These are phyloP conservation scores for Helminthosporium solani DNA, from an alignment of 2,329 filamentous ascomycete species.

Conservation along the genomic window DNA sequence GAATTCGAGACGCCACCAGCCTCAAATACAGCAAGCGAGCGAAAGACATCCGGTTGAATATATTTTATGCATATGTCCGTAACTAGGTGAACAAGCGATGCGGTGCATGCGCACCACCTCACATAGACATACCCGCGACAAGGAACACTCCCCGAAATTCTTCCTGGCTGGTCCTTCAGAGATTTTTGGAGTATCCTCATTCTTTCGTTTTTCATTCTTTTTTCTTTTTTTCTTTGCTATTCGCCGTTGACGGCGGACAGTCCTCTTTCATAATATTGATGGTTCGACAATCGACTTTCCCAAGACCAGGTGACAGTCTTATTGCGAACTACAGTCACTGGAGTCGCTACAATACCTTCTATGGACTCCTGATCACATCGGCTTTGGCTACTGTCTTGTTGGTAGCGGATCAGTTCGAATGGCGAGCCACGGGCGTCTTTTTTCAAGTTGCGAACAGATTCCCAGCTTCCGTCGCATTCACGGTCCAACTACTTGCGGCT, in stretches of 20 bases:
- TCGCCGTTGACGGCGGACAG: slow-evolving; percentile 16
- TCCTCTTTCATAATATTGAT: slow-evolving; percentile 13
- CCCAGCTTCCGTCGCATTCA: slow-evolving; percentile 25
- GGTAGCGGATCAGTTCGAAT: slow-evolving; percentile 20
- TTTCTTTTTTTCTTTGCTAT: slow-evolving; percentile 7
- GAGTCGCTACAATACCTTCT: slow-evolving; percentile 29
- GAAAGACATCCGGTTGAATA: not conserved
- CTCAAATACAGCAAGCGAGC: not conserved
- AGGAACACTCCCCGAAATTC: not conserved
- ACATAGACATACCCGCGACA: not conserved
- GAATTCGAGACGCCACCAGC: slow-evolving; percentile 2
- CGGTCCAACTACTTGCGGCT: slow-evolving; percentile 27
- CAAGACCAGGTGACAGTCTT: slow-evolving; percentile 14
- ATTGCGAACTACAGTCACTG: slow-evolving; percentile 23
- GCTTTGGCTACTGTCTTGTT: slow-evolving; percentile 19
- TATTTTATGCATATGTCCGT: slow-evolving; percentile 3
- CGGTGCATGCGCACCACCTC: not conserved
- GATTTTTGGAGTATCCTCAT: not conserved
- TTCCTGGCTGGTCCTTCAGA: not conserved
- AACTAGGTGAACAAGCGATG: not conserved
- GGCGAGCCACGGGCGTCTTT: slow-evolving; percentile 21
- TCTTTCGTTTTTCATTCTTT: slow-evolving; percentile 3
- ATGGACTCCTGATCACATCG: slow-evolving; percentile 28
- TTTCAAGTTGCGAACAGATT: slow-evolving; percentile 22
- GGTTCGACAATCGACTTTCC: slow-evolving; percentile 23